Evolutionary conservation across 305 asterid genomes (phyloP).

Genomic region (Caryopteris hybrid): DNA sequence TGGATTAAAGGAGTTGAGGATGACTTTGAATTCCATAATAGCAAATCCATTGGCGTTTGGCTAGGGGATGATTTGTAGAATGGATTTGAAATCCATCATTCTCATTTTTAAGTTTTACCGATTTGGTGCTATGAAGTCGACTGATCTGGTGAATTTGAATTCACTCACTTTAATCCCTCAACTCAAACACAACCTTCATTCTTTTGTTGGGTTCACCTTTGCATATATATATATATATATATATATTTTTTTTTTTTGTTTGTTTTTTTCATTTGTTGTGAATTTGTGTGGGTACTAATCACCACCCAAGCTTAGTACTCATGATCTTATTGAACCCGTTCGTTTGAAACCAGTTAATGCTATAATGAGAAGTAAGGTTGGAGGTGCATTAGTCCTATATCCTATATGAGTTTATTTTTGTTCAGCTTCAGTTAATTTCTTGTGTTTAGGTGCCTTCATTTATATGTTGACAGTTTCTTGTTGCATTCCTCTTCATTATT

Average conservation of each 20-base stretch:
- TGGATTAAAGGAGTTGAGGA: neutral
- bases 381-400: too few relatives aligned
- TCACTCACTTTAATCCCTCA: neutral
- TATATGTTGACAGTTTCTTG: neutral
- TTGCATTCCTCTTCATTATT: too few relatives aligned
- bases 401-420: neutral
- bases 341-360: too few relatives aligned
- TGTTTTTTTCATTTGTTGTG: too few relatives aligned
- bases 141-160: neutral
- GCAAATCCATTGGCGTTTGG: neutral
- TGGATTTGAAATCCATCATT: too few relatives aligned
- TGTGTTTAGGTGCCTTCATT: neutral
- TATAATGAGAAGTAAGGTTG: too few relatives aligned
- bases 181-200: neutral
- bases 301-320: too few relatives aligned
- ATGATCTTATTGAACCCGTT: too few relatives aligned
- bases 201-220: neutral
- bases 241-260: too few relatives aligned
- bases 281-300: too few relatives aligned
- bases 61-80: neutral
- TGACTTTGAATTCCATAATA: neutral
- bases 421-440: neutral
- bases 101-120: too few relatives aligned
- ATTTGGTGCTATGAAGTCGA: neutral
- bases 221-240: too few relatives aligned